Evolutionary conservation across 2,329 filamentous ascomycete species (phyloP).

Genomic region (Meredithiella fracta): DNA sequence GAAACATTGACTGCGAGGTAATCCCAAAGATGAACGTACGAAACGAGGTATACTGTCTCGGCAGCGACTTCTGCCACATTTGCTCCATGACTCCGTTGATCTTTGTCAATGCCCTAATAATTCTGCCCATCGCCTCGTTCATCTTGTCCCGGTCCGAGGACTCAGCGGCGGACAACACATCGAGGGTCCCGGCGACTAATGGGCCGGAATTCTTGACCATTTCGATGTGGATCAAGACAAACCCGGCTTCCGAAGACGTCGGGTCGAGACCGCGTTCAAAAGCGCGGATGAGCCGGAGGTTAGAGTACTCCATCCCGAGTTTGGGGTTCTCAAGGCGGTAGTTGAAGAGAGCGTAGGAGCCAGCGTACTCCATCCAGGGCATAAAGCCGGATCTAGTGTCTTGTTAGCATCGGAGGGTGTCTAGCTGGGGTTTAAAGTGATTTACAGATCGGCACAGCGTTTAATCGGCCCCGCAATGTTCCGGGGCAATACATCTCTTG

Average conservation of each 20-base stretch:
- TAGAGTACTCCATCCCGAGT: slow-evolving; percentile 42
- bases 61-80: slow-evolving; percentile 85
- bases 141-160: slow-evolving; percentile 34
- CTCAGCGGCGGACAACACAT: slow-evolving; percentile 40
- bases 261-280: slow-evolving; percentile 84
- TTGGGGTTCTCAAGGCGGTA: slow-evolving; percentile 43
- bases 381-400: slow-evolving; percentile 49
- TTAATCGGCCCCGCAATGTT: slow-evolving; percentile 69
- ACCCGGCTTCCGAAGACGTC: slow-evolving; percentile 77
- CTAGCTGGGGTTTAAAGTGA: slow-evolving; percentile 17
- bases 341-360: slow-evolving; percentile 53
- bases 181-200: slow-evolving; percentile 55
- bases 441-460: slow-evolving; percentile 71
- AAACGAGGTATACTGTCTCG: slow-evolving; percentile 72
- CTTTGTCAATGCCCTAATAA: slow-evolving; percentile 43
- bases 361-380: slow-evolving; percentile 78
- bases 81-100: slow-evolving; percentile 60
- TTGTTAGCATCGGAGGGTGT: background rate
- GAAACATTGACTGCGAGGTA: slow-evolving; percentile 86
- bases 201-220: slow-evolving; percentile 81
- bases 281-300: slow-evolving; percentile 71
- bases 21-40: slow-evolving; percentile 96
- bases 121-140: slow-evolving; percentile 45
- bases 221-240: slow-evolving; percentile 88
- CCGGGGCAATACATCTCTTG: slow-evolving; percentile 53